Evolutionary conservation across 2,329 filamentous ascomycete genomes (phyloP), one percentile per base, ranked within the genome.

Genomic region (Alternaria postmessia): DNA sequence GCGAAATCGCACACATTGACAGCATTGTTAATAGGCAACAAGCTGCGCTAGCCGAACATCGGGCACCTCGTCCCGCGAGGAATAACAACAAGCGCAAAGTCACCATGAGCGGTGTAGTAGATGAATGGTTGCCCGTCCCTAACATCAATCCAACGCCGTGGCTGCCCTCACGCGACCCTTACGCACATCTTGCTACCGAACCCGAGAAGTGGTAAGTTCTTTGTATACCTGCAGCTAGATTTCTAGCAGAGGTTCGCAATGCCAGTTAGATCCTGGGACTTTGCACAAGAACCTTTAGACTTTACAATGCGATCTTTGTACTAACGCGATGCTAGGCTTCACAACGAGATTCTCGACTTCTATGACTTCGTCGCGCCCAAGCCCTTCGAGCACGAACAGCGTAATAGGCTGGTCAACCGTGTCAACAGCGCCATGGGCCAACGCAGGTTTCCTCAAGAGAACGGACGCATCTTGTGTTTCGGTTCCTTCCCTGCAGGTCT

Each of bases 401-500:
- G 95, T 9, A 79, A 85, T 20, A 86, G 91, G 47, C 81, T 99
- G 14, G 85, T 98, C 34, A 80, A 87, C 3, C 88, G 92, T 18
- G 82, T 98, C 2, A 83, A 88, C 51, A 73, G 75, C 18, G 83
- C 85, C 3, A 84, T 96, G 71, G 83, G 68, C 9, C 54, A 48
- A 22, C 64, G 63, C 5, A 54, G 61, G 12, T 70, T 72, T 24
- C 63, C 67, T 12, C 62, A 67, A 18, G 61, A 65, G 18, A 59
- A 82, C 77, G 87, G 89, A 11, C 84, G 89, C 49, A 82, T 97
- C 7, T 83, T 86, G 34, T 85, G 90, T 9, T 99, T 99, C 75
- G 95, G 95, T n/a, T 98, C 95, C 0, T 99, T 94, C 78, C 94
- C 93, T 68, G 93, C 93, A 3, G 93, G 91, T 8, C 71, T 87